A percentile compares a stretch with the other conserved stretches of the same genome.
Conservation (phyloP, 2,329 filamentous ascomycete species). For the Exophiala alcalophila region DNA sequence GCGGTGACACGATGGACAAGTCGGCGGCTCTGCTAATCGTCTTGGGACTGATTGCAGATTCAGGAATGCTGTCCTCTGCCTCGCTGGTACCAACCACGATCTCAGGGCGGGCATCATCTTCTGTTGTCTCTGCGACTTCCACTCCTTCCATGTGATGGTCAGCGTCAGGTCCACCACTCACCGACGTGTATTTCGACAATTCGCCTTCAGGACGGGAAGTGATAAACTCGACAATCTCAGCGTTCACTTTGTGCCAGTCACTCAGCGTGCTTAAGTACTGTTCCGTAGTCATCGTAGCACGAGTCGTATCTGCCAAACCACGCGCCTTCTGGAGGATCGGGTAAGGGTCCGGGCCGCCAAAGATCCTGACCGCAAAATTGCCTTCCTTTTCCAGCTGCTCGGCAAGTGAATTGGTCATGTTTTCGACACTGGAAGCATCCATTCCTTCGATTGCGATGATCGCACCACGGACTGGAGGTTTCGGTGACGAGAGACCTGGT, state of each 20-base stretch:
- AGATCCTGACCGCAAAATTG: slow-evolving; percentile 50
- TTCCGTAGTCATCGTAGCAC: slow-evolving; percentile 41
- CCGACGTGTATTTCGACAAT: too few relatives aligned
- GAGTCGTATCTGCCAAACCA: slow-evolving; percentile 24
- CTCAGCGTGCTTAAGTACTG: slow-evolving; percentile 66
- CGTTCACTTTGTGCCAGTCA: slow-evolving; percentile 72
- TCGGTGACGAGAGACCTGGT: slow-evolving; percentile 34
- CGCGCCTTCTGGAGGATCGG: slow-evolving; percentile 7
- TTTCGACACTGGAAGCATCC: slow-evolving; percentile 59
- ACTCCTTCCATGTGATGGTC: slow-evolving; percentile 1
- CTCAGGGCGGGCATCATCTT: neutral
- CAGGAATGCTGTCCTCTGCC: neutral
- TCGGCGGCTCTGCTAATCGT: slow-evolving; percentile 21
- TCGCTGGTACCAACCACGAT: neutral
- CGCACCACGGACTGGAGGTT: slow-evolving; percentile 61
- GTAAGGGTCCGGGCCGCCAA: slow-evolving; percentile 45
- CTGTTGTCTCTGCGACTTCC: neutral
- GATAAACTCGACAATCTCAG: slow-evolving; percentile 63
- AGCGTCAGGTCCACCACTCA: too few relatives aligned
- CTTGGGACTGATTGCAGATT: slow-evolving; percentile 24
- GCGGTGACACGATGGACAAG: slow-evolving; percentile 19
- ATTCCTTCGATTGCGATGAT: slow-evolving; percentile 82
- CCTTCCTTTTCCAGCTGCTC: slow-evolving; percentile 52
- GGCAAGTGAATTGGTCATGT: slow-evolving; percentile 64
- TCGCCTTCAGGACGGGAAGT: slow-evolving; percentile 35